These are phyloP conservation scores for Penicillium sp. DNA, from an alignment of 2,329 filamentous ascomycete species.

Conservation along the genomic window DNA sequence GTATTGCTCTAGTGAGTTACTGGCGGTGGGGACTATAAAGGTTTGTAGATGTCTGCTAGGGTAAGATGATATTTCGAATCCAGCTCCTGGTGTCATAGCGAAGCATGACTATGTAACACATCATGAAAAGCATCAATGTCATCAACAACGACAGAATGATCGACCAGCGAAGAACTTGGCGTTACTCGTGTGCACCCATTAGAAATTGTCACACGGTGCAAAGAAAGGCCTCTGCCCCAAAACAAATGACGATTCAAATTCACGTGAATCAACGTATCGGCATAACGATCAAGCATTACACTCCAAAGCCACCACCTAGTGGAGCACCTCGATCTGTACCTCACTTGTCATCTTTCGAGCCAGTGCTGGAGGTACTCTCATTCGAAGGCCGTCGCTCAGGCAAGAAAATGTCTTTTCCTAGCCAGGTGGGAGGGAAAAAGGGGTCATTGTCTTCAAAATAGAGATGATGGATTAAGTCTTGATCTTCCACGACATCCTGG, in stretches of 20 bases:
- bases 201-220: not conserved
- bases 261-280: not conserved
- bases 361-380: conserved; percentile 5
- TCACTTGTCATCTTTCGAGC: not conserved
- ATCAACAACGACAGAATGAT: not conserved
- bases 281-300: not conserved
- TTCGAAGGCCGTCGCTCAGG: conserved; percentile 7
- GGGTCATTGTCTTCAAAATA: conserved; percentile 37
- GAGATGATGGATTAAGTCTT: conserved; percentile 30
- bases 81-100: not conserved
- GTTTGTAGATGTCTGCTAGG: not conserved
- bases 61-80: not conserved
- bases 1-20: not conserved
- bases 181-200: not conserved
- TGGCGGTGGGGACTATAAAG: not conserved
- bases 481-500: conserved; percentile 12
- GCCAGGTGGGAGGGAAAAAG: conserved; percentile 34
- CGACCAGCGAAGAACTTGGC: not conserved
- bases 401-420: conserved; percentile 19
- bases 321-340: not conserved
- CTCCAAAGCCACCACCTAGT: not conserved
- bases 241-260: not conserved
- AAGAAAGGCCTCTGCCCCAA: not conserved
- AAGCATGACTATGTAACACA: not conserved
- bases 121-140: not conserved